phyloP scores from a whole-genome alignment of 2,329 filamentous ascomycete genomes.

The Colletotrichum liaoningense region DNA sequence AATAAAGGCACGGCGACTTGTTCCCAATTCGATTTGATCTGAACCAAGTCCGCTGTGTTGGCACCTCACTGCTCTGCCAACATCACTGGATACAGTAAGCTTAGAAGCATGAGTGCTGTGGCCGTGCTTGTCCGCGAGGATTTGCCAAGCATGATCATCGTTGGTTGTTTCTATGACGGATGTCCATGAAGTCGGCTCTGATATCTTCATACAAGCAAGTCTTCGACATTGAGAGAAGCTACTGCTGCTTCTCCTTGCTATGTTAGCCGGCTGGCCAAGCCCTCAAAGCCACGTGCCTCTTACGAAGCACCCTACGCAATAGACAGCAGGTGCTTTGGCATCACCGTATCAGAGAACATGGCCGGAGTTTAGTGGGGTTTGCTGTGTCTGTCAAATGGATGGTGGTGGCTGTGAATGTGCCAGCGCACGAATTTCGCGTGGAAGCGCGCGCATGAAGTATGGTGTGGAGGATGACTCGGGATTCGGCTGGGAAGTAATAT shows the following conservation, averaged over 20 bases:
- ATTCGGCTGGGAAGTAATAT: constrained; percentile 9
- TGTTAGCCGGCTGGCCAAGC: neutral
- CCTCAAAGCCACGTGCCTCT: neutral
- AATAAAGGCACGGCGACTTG: neutral
- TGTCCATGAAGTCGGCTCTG: neutral
- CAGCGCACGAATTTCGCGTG: constrained; percentile 20
- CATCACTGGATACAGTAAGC: neutral
- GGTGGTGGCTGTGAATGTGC: constrained; percentile 32
- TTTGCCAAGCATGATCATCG: neutral
- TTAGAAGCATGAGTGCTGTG: neutral
- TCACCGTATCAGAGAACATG: neutral
- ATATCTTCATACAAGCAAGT: neutral
- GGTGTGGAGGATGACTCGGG: constrained; percentile 26
- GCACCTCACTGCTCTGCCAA: neutral
- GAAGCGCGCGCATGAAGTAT: constrained; percentile 21
- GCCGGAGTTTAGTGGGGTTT: constrained; percentile 15
- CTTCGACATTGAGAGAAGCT: neutral
- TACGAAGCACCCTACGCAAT: constrained; percentile 9
- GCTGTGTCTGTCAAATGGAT: constrained; percentile 3
- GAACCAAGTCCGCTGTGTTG: no score
- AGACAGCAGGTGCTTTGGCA: neutral
- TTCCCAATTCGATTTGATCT: no score
- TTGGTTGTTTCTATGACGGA: neutral
- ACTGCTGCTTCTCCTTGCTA: neutral
- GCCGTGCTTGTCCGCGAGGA: neutral